Percentiles rank a stretch among this genome's conserved stretches.
Evolutionary conservation across 2,329 filamentous ascomycete species (phyloP).

Genomic region (Periconia macrospinosa): DNA sequence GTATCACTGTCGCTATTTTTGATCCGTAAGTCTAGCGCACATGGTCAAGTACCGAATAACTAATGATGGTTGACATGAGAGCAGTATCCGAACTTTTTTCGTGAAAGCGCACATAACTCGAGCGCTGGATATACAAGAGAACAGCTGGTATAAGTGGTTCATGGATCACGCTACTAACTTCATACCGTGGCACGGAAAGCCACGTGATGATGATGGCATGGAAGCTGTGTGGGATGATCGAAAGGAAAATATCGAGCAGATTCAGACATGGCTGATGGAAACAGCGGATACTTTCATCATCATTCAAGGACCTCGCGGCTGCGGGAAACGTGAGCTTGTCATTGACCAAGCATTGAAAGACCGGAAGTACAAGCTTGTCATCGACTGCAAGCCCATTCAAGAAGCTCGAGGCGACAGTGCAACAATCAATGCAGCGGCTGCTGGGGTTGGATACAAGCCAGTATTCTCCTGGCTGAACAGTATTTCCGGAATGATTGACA

Average conservation of each 20-base stretch:
- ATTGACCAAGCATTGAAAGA: constrained; percentile 79
- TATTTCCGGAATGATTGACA: constrained; percentile 86
- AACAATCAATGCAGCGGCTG: constrained; percentile 80
- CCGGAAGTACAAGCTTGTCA: constrained; percentile 74
- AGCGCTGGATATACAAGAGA: constrained; percentile 73
- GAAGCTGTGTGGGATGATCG: constrained; percentile 86
- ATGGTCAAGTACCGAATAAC: not conserved
- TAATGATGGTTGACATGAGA: constrained; percentile 2
- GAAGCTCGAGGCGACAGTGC: constrained; percentile 86
- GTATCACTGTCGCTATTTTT: constrained; percentile 83
- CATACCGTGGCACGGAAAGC: constrained; percentile 60
- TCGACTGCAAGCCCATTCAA: constrained; percentile 92
- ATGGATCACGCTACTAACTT: constrained; percentile 70
- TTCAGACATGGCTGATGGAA: constrained; percentile 84
- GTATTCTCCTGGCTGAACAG: constrained; percentile 97
- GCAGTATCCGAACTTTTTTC: constrained; percentile 80
- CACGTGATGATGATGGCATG: constrained; percentile 68
- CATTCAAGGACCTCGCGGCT: constrained; percentile 87
- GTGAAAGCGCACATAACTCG: constrained; percentile 85
- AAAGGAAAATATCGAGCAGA: constrained; percentile 76
- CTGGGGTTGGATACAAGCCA: constrained; percentile 84
- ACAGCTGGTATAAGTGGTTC: constrained; percentile 77
- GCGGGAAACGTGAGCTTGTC: constrained; percentile 86
- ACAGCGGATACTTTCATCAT: constrained; percentile 91
- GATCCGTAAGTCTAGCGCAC: constrained; percentile 62